Evolutionary conservation across 225 moss, liverwort and hornwort species (phyloP), one percentile per base, ranked within the genome.

Genomic region (Polytrichum formosum): DNA sequence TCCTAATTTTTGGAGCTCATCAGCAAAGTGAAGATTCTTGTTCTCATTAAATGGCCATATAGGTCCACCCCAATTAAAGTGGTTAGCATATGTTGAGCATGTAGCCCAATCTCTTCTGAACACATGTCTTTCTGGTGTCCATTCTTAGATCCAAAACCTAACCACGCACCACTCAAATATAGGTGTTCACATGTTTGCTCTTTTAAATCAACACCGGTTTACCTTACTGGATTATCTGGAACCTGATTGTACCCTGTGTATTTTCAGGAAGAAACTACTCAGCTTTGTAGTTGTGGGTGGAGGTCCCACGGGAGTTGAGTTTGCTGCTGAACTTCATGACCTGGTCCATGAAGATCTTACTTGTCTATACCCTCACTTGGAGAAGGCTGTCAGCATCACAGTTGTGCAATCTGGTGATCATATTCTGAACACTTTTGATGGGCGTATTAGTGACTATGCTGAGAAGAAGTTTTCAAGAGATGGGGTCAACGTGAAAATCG

Each of bases 361-460:
- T 17, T 0, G 5, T 28, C 82, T 98, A 68, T 98, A 98, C 81
- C 98, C 98, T 28, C 53, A 74, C 22, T 28, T 92, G 68, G 18
- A 83, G 23, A 19, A 78, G 1, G 69, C 79, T 68, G 78, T 90
- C 69, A 76, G 70, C 23, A 92, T 98, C 75, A 90, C 88, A 62
- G 71, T 98, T 17, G 68, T 98, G 65, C 98, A 98, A 77, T 92
- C 98, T 22, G 98, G 77, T 64, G 98, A 98, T 74, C 98, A 98
- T 66, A 98, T 98, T 76, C 82, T 98, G n/a, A 98, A 98, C 83
- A 87, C 90, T 73, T 98, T 94, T 73, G 98, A 98, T 81, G 84
- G 79, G 37, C 88, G 98, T 37, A 98, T 98, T 26, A 98, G 98
- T 74, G 56, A 78, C 59, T 98, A 90, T 54, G 98, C 98, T 27